Evolutionary conservation across 305 asterid species (phyloP), one percentile per base, ranked within the genome.

Genomic region (Fraxinus sp.): DNA sequence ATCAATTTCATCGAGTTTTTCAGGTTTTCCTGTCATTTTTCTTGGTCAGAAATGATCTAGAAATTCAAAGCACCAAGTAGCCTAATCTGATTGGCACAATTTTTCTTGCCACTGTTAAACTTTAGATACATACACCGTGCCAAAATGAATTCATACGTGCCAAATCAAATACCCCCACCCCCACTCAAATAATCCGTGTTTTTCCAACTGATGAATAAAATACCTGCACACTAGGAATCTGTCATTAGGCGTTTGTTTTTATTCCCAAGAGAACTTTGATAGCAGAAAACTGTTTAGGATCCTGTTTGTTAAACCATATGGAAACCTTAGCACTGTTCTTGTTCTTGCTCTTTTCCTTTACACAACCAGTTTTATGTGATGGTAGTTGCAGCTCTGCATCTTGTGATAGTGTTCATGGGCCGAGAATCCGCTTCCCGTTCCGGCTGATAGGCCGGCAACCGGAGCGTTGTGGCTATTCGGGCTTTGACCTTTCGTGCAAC

Each of bases 361-460:
- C 52, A 35, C 20, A n/a, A 35, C 55, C 55, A 74, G n/a, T 13
- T 37, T 3, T 66, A 16, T 2, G 52, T 37, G n/a, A 7, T 37
- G 39, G 35, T 7, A 37, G 1, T 55, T 89, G 92, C 85, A 75
- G 30, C 14, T 84, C 92, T 30, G 79, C 59, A 1, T 86, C 89
- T 13, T 91, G 95, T 87, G 59, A 70, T 80, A 33, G 30, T n/a
- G 14, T 18, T 3, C 0, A 80, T 39, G 91, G 90, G 2, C 95
- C 94, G 10, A 57, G 13, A 7, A 79, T 95, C 88, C 91, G 91
- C 24, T 93, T 90, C 74, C 98, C 98, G 4, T 95, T 95, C 93
- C 81, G 95, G 81, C 39, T 91, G 16, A 72, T 2, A 1, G 80
- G 33, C 76, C 87, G 80, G 39, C 91, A 89, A 2, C 84, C 88